Evolutionary conservation across 108 stramenopile genomes (phyloP), one percentile per base, ranked within the genome.

Genomic region (Cyclostephanos tholiformis): DNA sequence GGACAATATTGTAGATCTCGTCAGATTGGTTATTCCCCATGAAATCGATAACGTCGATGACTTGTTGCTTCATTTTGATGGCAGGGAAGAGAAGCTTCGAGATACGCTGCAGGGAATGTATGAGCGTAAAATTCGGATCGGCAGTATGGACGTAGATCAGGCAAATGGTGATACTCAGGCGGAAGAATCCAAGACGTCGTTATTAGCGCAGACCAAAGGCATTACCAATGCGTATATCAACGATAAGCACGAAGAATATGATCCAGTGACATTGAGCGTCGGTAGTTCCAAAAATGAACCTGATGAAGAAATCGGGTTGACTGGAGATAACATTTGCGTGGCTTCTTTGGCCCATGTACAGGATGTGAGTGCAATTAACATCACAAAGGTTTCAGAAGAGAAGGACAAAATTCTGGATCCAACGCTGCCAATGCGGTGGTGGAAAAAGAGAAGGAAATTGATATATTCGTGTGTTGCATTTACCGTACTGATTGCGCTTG

Each of bases 71-170:
- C 30, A 62, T 20, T 62, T 62, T n/a, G 26, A 62, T 26, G 61
- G 61, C 32, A 25, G 61, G 26, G 61, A 62, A n/a, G 61, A 62
- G 5, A 62, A 62, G 38, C 61, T 62, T 20, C 6, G 32, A n/a
- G 61, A 35, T 39, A 27, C 61, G 12, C 17, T 62, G 61, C 20
- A 8, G 61, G 17, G 29, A 20, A 62, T 62, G 29, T 29, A 22
- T 35, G 61, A 35, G 6, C 61, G 41, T 9, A 10, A 10, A 8
- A 41, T 12, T 12, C 41, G 9, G 9, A 41, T 41, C 41, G 41
- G 41, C 8, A 41, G 41, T 12, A 41, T 12, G 1, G 61, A 39
- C 59, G 35, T 20, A 7, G 10, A 4, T 10, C 50, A 51, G 59
- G 35, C 59, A 13, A 36, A 8, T 5, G 59, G 32, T 9, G 29